A percentile compares a stretch with the other conserved stretches of the same genome.
Evolutionary conservation across 2,329 filamentous ascomycete genomes (phyloP).

Genomic region (Fusarium sterilihyphosum): DNA sequence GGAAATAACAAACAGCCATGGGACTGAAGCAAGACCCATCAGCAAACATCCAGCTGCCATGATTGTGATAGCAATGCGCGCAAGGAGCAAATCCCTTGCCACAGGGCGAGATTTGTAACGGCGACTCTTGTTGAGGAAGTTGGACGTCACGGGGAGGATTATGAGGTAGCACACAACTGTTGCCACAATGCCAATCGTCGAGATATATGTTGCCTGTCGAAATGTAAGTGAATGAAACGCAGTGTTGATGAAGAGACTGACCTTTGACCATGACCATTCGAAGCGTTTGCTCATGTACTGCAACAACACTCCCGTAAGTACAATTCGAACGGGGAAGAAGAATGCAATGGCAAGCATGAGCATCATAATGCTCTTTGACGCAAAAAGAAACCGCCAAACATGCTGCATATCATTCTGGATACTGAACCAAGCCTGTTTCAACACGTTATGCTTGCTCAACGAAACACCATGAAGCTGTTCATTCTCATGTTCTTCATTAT

Average conservation of each 20-base stretch:
- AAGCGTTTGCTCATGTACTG: constrained; percentile 66
- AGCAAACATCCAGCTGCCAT: constrained; percentile 50
- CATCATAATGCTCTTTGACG: constrained; percentile 50
- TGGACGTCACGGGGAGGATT: constrained; percentile 50
- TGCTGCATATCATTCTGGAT: constrained; percentile 47
- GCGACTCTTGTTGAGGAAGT: constrained; percentile 43
- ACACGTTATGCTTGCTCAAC: constrained; percentile 17
- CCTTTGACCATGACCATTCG: constrained; percentile 57
- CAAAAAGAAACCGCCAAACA: constrained; percentile 53
- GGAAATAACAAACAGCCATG: constrained; percentile 50
- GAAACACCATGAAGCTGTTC: neutral
- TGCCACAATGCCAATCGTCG: constrained; percentile 51
- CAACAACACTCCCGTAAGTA: constrained; percentile 51
- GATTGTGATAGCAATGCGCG: constrained; percentile 48
- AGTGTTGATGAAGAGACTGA: constrained; percentile 18
- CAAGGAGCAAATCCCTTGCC: constrained; percentile 53
- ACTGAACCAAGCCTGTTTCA: constrained; percentile 42
- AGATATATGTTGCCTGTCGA: constrained; percentile 52
- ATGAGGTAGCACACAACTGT: constrained; percentile 52
- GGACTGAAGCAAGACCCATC: constrained; percentile 49
- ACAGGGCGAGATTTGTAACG: constrained; percentile 46
- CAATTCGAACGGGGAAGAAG: constrained; percentile 45
- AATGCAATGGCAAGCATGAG: constrained; percentile 49
- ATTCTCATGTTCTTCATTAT: constrained; percentile 2
- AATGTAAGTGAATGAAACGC: neutral